phyloP scores from a whole-genome alignment of 768 basidiomycete genomes.

The Royoungia palumana region DNA sequence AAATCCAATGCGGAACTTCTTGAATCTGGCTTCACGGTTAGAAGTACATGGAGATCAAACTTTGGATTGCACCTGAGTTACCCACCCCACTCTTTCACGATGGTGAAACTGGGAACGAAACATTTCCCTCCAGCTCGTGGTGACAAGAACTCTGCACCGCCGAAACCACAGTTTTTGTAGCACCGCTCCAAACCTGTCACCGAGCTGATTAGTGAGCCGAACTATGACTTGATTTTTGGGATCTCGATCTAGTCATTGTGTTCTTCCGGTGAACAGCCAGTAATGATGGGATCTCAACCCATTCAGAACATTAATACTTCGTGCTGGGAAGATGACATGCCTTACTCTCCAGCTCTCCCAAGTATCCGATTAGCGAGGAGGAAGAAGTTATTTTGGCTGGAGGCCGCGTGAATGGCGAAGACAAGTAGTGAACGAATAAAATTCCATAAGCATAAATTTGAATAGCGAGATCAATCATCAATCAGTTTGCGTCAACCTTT shows the following conservation, averaged over 20 bases:
- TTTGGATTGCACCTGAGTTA: no score
- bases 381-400: conserved; percentile 24
- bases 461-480: no score
- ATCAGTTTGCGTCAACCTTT: no score
- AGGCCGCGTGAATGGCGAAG: conserved; percentile 22
- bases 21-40: no score
- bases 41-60: no score
- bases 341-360: conserved; percentile 13
- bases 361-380: conserved; percentile 15
- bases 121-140: conserved; percentile 54
- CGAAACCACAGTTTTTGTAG: conserved; percentile 1
- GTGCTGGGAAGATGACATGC: neutral
- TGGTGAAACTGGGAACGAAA: conserved; percentile 45
- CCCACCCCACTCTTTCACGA: neutral
- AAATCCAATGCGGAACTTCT: no score
- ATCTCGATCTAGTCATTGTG: neutral
- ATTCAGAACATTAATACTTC: neutral
- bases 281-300: conserved; percentile 29
- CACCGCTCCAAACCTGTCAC: conserved; percentile 1
- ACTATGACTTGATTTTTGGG: neutral
- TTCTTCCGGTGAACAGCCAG: conserved; percentile 5
- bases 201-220: neutral
- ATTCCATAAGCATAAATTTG: conserved; percentile 14
- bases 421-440: conserved; percentile 37
- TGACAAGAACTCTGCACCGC: conserved; percentile 27